Evolutionary conservation across 2,329 filamentous ascomycete species (phyloP), one percentile per base, ranked within the genome.

Genomic region (Hypomyces rosellus): DNA sequence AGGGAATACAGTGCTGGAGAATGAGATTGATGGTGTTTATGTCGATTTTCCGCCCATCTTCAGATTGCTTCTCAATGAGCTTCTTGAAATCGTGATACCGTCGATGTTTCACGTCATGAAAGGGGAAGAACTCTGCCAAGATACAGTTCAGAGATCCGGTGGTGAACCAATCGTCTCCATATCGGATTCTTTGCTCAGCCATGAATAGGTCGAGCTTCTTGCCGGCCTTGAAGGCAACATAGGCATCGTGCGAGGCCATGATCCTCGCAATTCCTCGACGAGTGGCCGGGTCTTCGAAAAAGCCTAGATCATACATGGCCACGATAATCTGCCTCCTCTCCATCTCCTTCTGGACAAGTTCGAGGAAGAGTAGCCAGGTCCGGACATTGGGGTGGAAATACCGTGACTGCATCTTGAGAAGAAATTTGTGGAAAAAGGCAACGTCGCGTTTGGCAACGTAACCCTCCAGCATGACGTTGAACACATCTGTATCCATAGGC

Each of bases 341-440:
- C n/a, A 79, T 74, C 59, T 84, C 81, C 11, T 76, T 77, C 62
- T 80, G 77, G 51, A 86, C 77, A 41, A 79, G 65, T n/a, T 66
- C 62, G 15, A 80, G 62, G 51, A 78, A 75, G 4, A 73, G 64
- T 3, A 73, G 55, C 76, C 76, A 80, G 0, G 76, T 78, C 14
- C 62, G 60, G 3, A 71, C 59, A 44, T 76, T 71, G 4, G 75
- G 73, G 25, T 56, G 53, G 41, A 69, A 65, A 44, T 66, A 69
- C 12, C 64, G 63, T 6, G 55, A 48, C 20, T 63, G 52, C 75
- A 80, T 78, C 51, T 66, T 62, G 14, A 60, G 55, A 14, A 78
- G 57, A 1, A 68, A 63, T 3, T 55, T 55, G 50, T 70, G 60
- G 57, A 78, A 79, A 54, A 68, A 70, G 22, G 53, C 60, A 33